Base-by-base conservation (phyloP, 352 stramenopile species). In the Phytophthora ramorum region DNA sequence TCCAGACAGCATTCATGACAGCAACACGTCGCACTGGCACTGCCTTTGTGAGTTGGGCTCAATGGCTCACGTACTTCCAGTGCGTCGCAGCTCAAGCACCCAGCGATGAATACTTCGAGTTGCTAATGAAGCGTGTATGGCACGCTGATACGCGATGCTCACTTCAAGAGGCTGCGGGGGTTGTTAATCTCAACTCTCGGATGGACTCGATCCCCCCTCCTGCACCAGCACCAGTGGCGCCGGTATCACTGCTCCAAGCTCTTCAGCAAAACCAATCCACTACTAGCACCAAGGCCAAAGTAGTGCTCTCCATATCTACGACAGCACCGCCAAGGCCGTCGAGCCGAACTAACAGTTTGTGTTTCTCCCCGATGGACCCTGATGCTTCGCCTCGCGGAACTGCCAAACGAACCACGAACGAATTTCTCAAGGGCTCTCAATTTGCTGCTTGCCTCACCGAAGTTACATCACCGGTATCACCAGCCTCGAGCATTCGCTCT, bases 11-110 rank as follows among this genome's bases (percentile, higher is more conserved):
- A 0, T 89, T 93, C 40, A 64, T 75, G 48, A 56, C 75, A 8
- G 64, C 73, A 34, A 68, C 69, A 8, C 63, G 73, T 32, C 62
- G 66, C 22, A 74, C 71, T 7, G 56, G 49, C 8, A 58, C 77
- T 16, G 58, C 75, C 5, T 90, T 91, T 12, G 79, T 93, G 41
- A 93, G 88, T 52, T 73, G 86, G 46, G 76, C 76, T 40, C 85
- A 93, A 53, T 93, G 85, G 85, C 76, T 90, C 58, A 82, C 69
- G 26, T 93, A 87, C 58, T 92, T 91, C 58, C 85, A 92, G 66
- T 93, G 81, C 63, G 65, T 89, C 14, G 82, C 79, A 28, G 83
- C 75, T n/a, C 72, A 89, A 60, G 71, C 81, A 13, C 83, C 81
- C 7, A 93, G 79, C 37, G 79, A 92, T 20, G 85, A 93, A 58